Conservation (phyloP, 495 filamentous ascomycete genomes). For the Symbiotaphrina buchneri region DNA sequence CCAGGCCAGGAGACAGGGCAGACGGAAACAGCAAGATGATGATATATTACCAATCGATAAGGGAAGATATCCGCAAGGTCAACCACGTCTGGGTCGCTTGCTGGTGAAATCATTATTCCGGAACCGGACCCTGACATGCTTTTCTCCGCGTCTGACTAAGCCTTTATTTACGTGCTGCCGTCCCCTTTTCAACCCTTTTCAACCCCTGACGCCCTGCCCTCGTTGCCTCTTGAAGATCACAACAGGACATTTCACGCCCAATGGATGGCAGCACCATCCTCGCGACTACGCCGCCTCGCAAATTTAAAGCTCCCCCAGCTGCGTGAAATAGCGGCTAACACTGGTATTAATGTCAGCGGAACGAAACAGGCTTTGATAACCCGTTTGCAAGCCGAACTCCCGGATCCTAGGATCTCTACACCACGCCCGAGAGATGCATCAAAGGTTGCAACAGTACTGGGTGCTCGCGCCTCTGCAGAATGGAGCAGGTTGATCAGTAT, state of each 20-base stretch:
- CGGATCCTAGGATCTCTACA: constrained; percentile 1
- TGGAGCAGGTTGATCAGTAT: constrained; percentile 44
- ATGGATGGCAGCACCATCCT: constrained; percentile 9
- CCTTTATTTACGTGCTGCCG: too few relatives aligned
- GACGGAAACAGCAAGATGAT: background rate
- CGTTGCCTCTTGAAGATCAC: too few relatives aligned
- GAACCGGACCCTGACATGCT: too few relatives aligned
- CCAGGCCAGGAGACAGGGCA: background rate
- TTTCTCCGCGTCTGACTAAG: too few relatives aligned
- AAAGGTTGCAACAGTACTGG: background rate
- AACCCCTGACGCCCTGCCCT: too few relatives aligned
- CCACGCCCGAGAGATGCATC: background rate
- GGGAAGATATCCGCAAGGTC: too few relatives aligned
- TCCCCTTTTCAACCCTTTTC: too few relatives aligned
- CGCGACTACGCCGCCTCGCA: constrained; percentile 18
- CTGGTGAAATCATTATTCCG: too few relatives aligned
- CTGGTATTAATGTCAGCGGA: constrained; percentile 25
- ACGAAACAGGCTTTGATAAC: constrained; percentile 20
- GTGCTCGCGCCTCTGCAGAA: background rate
- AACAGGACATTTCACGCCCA: too few relatives aligned
- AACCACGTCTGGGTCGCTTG: too few relatives aligned
- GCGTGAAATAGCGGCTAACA: constrained; percentile 24
- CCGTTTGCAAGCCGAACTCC: constrained; percentile 6
- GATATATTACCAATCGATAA: too few relatives aligned
- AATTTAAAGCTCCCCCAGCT: constrained; percentile 22